A percentile compares a stretch with the other conserved stretches of the same genome.
These are phyloP conservation scores for Penicillium simplicissimum DNA, from an alignment of 495 filamentous ascomycete genomes.

Conservation along the genomic window DNA sequence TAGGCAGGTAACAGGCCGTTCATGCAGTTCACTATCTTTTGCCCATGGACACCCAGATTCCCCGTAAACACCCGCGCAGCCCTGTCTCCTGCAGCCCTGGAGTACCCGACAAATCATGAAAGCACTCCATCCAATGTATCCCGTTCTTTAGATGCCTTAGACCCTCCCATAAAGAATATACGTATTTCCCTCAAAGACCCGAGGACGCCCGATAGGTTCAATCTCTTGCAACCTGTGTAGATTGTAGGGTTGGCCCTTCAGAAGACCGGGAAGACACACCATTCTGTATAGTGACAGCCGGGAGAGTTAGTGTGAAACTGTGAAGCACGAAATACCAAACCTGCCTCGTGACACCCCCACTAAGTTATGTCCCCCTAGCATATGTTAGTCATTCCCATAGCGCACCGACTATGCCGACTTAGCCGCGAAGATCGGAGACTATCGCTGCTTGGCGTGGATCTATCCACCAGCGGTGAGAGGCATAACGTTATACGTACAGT, in stretches of 20 bases:
- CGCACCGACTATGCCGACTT: conserved; percentile 28
- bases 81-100: too few species aligned
- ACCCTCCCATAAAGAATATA: too few species aligned
- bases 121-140: too few species aligned
- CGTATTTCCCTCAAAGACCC: not conserved
- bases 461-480: conserved; percentile 28
- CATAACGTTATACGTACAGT: not conserved
- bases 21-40: too few species aligned
- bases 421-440: conserved; percentile 30
- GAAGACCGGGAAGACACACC: not conserved
- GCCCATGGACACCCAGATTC: not conserved
- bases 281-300: not conserved
- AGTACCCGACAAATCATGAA: not conserved
- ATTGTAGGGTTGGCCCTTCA: not conserved
- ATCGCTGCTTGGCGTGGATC: conserved; percentile 25
- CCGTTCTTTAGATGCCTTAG: too few species aligned
- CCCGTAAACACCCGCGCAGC: not conserved
- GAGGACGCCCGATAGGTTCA: too few species aligned
- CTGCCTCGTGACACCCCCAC: not conserved
- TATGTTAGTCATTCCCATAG: conserved; percentile 1
- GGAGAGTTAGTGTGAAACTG: too few species aligned
- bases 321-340: too few species aligned
- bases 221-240: too few species aligned
- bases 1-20: too few species aligned
- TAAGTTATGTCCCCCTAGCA: not conserved